These are phyloP conservation scores for Pythium monospermum DNA, from an alignment of 352 stramenopile species.

Conservation along the genomic window DNA sequence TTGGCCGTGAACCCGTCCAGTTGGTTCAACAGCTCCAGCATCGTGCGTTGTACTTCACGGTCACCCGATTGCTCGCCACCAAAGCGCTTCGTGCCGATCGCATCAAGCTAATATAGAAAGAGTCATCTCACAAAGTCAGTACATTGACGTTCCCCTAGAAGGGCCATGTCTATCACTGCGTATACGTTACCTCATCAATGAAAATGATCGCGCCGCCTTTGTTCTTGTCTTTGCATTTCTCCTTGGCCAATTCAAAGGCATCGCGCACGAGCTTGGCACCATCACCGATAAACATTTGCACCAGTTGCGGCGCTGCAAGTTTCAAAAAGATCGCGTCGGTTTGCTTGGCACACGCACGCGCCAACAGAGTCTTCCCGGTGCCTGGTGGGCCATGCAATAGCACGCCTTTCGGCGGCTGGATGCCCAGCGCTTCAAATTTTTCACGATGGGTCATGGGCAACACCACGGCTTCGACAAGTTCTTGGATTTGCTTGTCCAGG, in stretches of 20 bases:
- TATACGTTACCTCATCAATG: constrained; percentile 99
- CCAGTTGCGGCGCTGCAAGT: constrained; percentile 98
- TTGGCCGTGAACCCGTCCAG: constrained; percentile 99
- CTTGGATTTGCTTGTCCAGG: constrained; percentile 97
- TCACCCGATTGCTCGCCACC: constrained; percentile 97
- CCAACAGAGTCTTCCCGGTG: constrained; percentile 99
- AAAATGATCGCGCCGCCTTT: constrained; percentile 99
- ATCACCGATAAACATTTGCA: constrained; percentile 99
- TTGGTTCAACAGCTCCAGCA: constrained; percentile 99
- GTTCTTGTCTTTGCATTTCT: too few relatives aligned
- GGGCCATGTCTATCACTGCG: too few relatives aligned
- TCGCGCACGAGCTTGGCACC: constrained; percentile 99
- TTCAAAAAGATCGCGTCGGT: constrained; percentile 99
- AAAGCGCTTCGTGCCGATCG: constrained; percentile 99
- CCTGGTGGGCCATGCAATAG: constrained; percentile 99
- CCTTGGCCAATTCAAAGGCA: constrained; percentile 98
- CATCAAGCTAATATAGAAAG: too few relatives aligned
- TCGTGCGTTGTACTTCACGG: constrained; percentile 99
- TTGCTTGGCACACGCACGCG: constrained; percentile 99
- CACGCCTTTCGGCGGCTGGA: constrained; percentile 98
- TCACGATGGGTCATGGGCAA: constrained; percentile 98
- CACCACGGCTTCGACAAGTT: constrained; percentile 95
- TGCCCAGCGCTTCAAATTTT: constrained; percentile 99
- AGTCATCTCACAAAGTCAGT: too few relatives aligned
- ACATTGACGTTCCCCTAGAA: too few relatives aligned